A percentile compares a stretch with the other conserved stretches of the same genome.
Conservation (phyloP, 2,329 filamentous ascomycete genomes). For the Penicillium corylophilum region DNA sequence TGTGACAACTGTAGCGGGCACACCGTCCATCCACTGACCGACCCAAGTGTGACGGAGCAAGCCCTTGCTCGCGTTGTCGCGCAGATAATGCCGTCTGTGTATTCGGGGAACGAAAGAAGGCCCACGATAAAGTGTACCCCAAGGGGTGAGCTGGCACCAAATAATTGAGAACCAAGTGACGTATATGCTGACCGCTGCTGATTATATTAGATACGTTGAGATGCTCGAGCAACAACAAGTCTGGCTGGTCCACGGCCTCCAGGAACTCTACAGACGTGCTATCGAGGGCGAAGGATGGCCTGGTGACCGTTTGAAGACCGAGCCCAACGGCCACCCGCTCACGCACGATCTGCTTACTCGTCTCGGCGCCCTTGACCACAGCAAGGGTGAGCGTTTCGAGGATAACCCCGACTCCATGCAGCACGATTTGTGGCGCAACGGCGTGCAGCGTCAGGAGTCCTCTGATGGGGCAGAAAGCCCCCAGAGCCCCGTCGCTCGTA, state of each 20-base stretch:
- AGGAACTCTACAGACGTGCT: conserved; percentile 58
- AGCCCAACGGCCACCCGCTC: conserved; percentile 56
- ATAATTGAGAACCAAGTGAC: background rate
- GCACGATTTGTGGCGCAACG: conserved; percentile 53
- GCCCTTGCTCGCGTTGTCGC: conserved; percentile 61
- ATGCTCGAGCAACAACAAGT: conserved; percentile 66
- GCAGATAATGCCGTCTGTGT: conserved; percentile 65
- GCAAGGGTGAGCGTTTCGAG: conserved; percentile 57
- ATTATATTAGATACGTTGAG: conserved; percentile 57
- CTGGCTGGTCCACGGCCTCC: conserved; percentile 61
- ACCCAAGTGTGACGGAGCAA: conserved; percentile 58
- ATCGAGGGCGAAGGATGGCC: conserved; percentile 56
- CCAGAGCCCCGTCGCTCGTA: conserved; percentile 41
- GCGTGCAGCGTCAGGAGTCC: conserved; percentile 55
- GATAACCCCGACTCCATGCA: conserved; percentile 58
- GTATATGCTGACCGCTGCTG: conserved; percentile 5
- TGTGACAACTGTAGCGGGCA: conserved; percentile 15
- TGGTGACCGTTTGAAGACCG: conserved; percentile 53
- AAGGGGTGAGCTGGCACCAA: conserved; percentile 55
- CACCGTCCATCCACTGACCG: conserved; percentile 26
- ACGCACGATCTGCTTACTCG: conserved; percentile 64
- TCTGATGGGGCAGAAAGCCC: conserved; percentile 59
- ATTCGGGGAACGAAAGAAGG: conserved; percentile 65
- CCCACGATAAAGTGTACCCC: conserved; percentile 67
- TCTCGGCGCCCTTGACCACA: conserved; percentile 57